These are phyloP conservation scores for Plasmodium yoelii DNA, from an alignment of 169 alveolate genomes.

Conservation along the genomic window DNA sequence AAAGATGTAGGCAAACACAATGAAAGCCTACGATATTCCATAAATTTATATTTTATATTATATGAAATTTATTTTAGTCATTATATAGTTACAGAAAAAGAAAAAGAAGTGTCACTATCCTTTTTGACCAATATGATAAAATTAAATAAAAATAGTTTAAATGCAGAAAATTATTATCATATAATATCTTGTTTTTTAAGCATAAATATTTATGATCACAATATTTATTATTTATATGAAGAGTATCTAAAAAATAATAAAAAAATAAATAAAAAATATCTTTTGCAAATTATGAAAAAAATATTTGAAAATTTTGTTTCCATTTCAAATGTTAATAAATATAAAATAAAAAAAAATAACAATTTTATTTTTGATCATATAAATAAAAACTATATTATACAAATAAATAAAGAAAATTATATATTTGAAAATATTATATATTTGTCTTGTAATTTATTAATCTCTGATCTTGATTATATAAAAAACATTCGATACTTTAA, in stretches of 20 bases:
- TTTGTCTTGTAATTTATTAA: conserved; percentile 4
- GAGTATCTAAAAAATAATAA: background rate
- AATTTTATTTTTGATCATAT: background rate
- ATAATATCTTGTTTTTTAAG: conserved; percentile 29
- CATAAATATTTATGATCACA: conserved; percentile 7
- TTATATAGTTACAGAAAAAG: background rate
- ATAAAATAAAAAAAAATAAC: background rate
- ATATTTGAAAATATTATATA: conserved; percentile 5
- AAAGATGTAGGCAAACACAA: too few relatives aligned
- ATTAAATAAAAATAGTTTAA: conserved; percentile 4
- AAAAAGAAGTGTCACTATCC: background rate
- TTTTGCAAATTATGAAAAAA: conserved; percentile 13
- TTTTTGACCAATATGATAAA: conserved; percentile 2
- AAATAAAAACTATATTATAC: background rate
- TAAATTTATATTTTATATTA: conserved; percentile 21
- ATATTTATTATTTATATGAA: conserved; percentile 5
- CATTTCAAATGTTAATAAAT: background rate
- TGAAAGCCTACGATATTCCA: background rate
- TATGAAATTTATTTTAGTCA: conserved; percentile 11
- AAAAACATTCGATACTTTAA: conserved; percentile 23
- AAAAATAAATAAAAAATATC: conserved; percentile 3
- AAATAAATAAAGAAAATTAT: background rate
- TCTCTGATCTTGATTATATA: conserved; percentile 6
- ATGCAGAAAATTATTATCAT: conserved; percentile 31
- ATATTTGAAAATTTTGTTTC: conserved; percentile 6